Conservation (phyloP, 352 stramenopile genomes). For the Globisporangium radiosum region DNA sequence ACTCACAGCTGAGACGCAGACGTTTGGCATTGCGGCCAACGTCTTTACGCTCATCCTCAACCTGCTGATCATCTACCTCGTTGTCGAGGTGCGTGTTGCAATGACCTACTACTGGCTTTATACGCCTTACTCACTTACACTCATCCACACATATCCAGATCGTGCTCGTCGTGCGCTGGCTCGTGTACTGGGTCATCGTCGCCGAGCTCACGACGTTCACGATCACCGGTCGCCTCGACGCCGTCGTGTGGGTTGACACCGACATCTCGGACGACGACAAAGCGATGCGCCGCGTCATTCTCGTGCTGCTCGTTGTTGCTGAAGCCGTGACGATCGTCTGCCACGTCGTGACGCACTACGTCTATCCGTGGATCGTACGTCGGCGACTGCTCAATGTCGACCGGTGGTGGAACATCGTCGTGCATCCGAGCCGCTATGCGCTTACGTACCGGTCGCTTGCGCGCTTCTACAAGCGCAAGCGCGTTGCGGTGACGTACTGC, state of each 20-base stretch:
- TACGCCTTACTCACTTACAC: background rate
- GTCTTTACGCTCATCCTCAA: constrained; percentile 12
- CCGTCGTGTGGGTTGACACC: constrained; percentile 19
- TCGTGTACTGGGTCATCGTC: constrained; percentile 49
- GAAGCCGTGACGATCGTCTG: constrained; percentile 35
- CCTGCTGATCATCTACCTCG: constrained; percentile 14
- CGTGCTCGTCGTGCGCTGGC: constrained; percentile 40
- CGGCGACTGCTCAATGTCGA: constrained; percentile 23
- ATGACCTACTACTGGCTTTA: no score
- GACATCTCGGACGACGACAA: constrained; percentile 21
- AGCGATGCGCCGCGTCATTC: constrained; percentile 20
- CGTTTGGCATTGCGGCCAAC: constrained; percentile 8
- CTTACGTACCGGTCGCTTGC: constrained; percentile 25
- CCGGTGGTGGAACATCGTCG: constrained; percentile 30
- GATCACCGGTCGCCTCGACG: constrained; percentile 12
- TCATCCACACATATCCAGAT: constrained; percentile 14
- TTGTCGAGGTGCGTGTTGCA: constrained; percentile 14
- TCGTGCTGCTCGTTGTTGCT: constrained; percentile 23
- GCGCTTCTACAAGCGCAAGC: constrained; percentile 22
- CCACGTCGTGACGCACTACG: constrained; percentile 37
- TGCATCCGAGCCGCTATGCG: constrained; percentile 10
- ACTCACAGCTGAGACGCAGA: constrained; percentile 5
- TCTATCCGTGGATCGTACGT: constrained; percentile 42
- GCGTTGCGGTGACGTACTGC: constrained; percentile 36
- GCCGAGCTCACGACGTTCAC: constrained; percentile 20